Evolutionary conservation across 768 basidiomycete species (phyloP).

Genomic region (Dendrothele bispora): DNA sequence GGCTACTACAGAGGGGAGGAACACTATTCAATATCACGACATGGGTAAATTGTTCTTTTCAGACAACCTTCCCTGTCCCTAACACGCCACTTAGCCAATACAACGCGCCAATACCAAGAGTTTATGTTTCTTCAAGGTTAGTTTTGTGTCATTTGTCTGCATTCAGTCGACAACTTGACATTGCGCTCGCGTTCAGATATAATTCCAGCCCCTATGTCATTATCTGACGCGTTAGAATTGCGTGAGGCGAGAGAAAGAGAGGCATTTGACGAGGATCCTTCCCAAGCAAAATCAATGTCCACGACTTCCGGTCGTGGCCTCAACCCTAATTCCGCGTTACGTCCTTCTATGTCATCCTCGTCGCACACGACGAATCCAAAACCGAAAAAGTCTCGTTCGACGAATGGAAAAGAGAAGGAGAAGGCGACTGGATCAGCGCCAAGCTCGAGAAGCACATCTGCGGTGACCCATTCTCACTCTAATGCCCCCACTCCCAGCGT

Average conservation of each 20-base stretch:
- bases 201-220: constrained; percentile 60
- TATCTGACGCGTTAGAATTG: constrained; percentile 58
- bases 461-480: no score
- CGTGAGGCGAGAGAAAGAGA: constrained; percentile 54
- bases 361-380: constrained; percentile 38
- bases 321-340: constrained; percentile 11
- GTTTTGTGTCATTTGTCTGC: constrained; percentile 1
- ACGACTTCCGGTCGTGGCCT: no score
- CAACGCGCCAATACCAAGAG: constrained; percentile 62
- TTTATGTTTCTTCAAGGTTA: constrained; percentile 73
- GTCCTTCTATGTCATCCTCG: constrained; percentile 19
- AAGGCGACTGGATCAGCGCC: constrained; percentile 25
- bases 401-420: constrained; percentile 34
- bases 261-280: constrained; percentile 52
- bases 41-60: constrained; percentile 53
- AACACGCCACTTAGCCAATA: constrained; percentile 42
- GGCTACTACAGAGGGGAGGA: constrained; percentile 58
- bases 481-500: no score
- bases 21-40: constrained; percentile 65
- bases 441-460: constrained; percentile 25
- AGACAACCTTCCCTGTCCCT: constrained; percentile 12
- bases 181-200: constrained; percentile 46
- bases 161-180: constrained; percentile 7
- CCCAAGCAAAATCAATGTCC: constrained; percentile 25
- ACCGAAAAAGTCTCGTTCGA: constrained; percentile 28